These are phyloP conservation scores for Diplodia seriata DNA, from an alignment of 2,329 filamentous ascomycete species.

Conservation along the genomic window DNA sequence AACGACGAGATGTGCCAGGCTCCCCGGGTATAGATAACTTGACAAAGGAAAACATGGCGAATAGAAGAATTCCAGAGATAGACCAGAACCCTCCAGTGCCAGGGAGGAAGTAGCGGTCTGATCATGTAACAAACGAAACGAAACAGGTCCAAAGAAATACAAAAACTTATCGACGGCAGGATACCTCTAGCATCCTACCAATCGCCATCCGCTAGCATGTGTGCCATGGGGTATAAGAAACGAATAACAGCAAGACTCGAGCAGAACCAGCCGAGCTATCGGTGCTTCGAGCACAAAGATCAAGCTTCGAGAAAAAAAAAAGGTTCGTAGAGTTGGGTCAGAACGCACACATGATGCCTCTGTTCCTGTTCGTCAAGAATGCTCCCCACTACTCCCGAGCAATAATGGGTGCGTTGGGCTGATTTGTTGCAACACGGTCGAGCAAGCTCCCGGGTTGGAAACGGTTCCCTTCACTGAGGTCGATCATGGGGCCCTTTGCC, in stretches of 20 bases:
- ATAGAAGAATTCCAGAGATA: not conserved
- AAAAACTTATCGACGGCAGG: not conserved
- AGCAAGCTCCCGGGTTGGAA: constrained; percentile 59
- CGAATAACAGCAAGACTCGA: not conserved
- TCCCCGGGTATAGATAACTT: not conserved
- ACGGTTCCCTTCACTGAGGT: constrained; percentile 50
- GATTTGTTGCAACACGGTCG: constrained; percentile 49
- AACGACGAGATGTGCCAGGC: not conserved
- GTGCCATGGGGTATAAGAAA: constrained; percentile 24
- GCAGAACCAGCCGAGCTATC: not conserved
- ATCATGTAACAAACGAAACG: not conserved
- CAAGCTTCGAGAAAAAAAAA: not conserved
- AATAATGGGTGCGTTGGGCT: constrained; percentile 45
- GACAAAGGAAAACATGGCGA: not conserved
- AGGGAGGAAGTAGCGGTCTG: not conserved
- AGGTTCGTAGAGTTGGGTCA: not conserved
- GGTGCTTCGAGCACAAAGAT: not conserved
- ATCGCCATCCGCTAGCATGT: constrained; percentile 5
- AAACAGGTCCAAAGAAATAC: not conserved
- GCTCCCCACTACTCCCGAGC: constrained; percentile 42
- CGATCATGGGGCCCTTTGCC: constrained; percentile 55
- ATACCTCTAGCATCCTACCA: not conserved
- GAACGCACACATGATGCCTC: not conserved
- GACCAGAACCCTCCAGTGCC: not conserved
- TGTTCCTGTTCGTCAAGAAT: not conserved